Conservation (phyloP, 1,139 yeast genomes). For the Martiniozyma asiatica region DNA sequence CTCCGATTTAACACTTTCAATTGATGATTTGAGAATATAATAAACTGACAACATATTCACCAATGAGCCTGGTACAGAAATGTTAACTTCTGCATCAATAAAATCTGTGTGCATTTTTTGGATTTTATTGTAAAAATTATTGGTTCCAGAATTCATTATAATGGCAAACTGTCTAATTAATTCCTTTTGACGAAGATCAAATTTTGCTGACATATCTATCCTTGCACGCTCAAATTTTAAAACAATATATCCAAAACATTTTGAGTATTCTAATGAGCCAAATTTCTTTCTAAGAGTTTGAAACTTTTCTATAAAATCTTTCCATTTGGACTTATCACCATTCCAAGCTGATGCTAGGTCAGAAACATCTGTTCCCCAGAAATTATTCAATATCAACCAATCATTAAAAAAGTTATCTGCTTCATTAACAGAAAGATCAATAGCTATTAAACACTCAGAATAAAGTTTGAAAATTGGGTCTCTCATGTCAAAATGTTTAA, state of each 20-base stretch:
- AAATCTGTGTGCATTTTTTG: too few relatives aligned
- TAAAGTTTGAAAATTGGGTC: too few relatives aligned
- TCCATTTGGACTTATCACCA: conserved; percentile 35
- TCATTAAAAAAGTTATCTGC: conserved; percentile 28
- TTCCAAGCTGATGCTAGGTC: conserved; percentile 24
- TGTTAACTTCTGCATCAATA: too few relatives aligned
- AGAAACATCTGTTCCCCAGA: conserved; percentile 44
- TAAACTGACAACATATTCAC: too few relatives aligned
- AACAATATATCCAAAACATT: conserved; percentile 30
- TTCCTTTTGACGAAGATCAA: conserved; percentile 45
- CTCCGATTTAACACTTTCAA: too few relatives aligned
- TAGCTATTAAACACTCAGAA: too few relatives aligned
- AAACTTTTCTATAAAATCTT: conserved; percentile 32
- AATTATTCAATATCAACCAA: conserved; percentile 47
- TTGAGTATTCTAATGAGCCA: conserved; percentile 35
- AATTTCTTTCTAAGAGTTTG: conserved; percentile 35
- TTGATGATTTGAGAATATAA: too few relatives aligned
- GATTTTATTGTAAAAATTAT: too few relatives aligned
- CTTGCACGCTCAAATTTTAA: conserved; percentile 43
- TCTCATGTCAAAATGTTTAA: too few relatives aligned
- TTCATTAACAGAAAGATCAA: conserved; percentile 17
- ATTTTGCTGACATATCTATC: conserved; percentile 39
- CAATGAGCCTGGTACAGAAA: too few relatives aligned
- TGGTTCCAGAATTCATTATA: too few relatives aligned
- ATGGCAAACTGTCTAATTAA: conserved; percentile 34